Evolutionary conservation across 106 monocot genomes (phyloP), one percentile per base, ranked within the genome.

Genomic region (Iris macrosiphon): DNA sequence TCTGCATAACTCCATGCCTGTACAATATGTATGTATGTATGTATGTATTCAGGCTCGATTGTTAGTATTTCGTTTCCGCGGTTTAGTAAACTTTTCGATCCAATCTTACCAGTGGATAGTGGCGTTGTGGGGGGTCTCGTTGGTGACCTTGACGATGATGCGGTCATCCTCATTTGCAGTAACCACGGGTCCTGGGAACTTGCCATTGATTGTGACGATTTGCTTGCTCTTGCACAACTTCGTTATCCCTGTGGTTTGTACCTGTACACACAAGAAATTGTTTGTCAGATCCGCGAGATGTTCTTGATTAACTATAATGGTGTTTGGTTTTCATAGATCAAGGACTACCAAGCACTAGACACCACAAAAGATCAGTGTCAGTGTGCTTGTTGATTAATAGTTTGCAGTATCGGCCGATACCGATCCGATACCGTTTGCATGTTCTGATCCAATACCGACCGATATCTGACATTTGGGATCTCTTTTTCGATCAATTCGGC

Each of bases 101-200:
- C n/a, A 30, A 32, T 53, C 4, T 25, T 74, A 79, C 75, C 80
- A 80, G 32, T 80, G 75, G 55, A 80, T 75, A 49, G 70, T 75
- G 49, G 61, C 54, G 22, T 80, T 80, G 46, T 69, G 28, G 1
- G 64, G 74, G 2, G 74, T 56, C 64, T 70, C 55, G 21, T 79
- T 79, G 25, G 70, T 74, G 64, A 79, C 79, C 45, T 55, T 70
- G 42, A 79, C 35, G 48, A 79, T 75, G 29, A 79, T 54, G 1
- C 79, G 69, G 20, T 79, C 79, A 8, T 65, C 79, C 28, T 79
- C 74, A 22, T 75, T 64, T 0, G 74, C 74, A 16, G 74, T 70
- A 11, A 79, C 58, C 14, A 65, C 65, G 3, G 79, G 79, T 7
- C 74, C 79, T 0, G 79, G 74, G 40, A 60, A 55, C 69, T 66